A percentile compares a stretch with the other conserved stretches of the same genome.
Conservation (phyloP, 2,329 filamentous ascomycete species). For the Penicillium sp. region DNA sequence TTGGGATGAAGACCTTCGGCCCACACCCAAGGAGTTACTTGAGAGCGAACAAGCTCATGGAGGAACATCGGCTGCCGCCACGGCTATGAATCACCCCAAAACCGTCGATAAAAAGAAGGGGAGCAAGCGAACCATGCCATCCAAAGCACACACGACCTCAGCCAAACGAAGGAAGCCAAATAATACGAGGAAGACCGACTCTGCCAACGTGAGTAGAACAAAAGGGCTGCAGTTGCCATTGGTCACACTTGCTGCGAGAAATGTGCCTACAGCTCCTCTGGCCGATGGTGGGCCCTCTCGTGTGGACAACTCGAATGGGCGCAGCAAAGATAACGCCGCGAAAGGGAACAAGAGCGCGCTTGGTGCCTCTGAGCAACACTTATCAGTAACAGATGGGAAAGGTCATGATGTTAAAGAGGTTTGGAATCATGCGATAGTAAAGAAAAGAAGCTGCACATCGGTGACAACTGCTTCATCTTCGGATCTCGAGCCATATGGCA, state of each 20-base stretch:
- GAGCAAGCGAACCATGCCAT: slow-evolving; percentile 6
- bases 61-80: slow-evolving; percentile 18
- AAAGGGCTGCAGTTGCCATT: slow-evolving; percentile 11
- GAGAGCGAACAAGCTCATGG: slow-evolving; percentile 2
- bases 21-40: slow-evolving; percentile 21
- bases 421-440: not conserved
- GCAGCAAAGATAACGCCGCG: not conserved
- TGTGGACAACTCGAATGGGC: not conserved
- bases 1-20: slow-evolving; percentile 33
- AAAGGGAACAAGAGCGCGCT: not conserved
- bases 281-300: not conserved
- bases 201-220: not conserved
- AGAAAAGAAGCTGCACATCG: slow-evolving; percentile 14
- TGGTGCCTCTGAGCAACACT: not conserved
- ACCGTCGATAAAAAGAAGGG: not conserved
- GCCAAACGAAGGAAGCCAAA: slow-evolving; percentile 14
- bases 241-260: not conserved
- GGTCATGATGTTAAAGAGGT: not conserved
- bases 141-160: not conserved
- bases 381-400: not conserved
- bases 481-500: not conserved
- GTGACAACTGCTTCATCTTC: not conserved
- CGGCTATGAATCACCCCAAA: slow-evolving; percentile 1
- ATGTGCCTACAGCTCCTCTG: not conserved
- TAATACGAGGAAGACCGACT: not conserved